phyloP scores from a whole-genome alignment of 1,139 yeast species.

The Dujonia santamariae region DNA sequence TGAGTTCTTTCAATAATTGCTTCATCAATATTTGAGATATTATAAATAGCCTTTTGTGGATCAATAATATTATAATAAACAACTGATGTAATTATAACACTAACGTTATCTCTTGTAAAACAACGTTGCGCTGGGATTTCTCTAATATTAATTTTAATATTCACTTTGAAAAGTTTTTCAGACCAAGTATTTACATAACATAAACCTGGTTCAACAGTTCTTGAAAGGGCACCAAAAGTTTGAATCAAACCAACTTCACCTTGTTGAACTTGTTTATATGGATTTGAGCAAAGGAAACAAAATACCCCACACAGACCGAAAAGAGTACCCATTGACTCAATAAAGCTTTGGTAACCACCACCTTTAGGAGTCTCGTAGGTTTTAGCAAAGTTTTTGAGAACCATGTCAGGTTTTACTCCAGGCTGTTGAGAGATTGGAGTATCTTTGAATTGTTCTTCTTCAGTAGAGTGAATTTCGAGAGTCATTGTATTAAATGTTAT shows the following conservation, averaged over 20 bases:
- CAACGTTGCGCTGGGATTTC: slow-evolving; percentile 69
- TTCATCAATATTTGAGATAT: slow-evolving; percentile 51
- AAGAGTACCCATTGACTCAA: slow-evolving; percentile 42
- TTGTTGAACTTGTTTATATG: slow-evolving; percentile 60
- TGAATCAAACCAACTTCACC: slow-evolving; percentile 73
- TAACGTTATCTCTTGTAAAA: slow-evolving; percentile 70
- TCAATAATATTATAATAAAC: slow-evolving; percentile 66
- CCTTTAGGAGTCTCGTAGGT: slow-evolving; percentile 34
- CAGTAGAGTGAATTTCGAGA: slow-evolving; percentile 3
- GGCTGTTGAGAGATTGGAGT: slow-evolving; percentile 20
- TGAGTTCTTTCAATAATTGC: slow-evolving; percentile 74
- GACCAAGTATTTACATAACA: slow-evolving; percentile 63
- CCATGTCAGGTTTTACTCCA: slow-evolving; percentile 28
- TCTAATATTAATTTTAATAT: slow-evolving; percentile 57
- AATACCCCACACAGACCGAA: slow-evolving; percentile 62
- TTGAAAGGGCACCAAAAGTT: slow-evolving; percentile 64
- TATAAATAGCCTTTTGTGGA: slow-evolving; percentile 66
- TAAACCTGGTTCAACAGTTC: slow-evolving; percentile 71
- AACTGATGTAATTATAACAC: slow-evolving; percentile 60
- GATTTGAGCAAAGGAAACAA: slow-evolving; percentile 59
- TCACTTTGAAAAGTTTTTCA: slow-evolving; percentile 52
- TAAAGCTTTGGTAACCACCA: slow-evolving; percentile 37
- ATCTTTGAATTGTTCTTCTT: slow-evolving; percentile 12
- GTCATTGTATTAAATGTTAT: slow-evolving; percentile 3
- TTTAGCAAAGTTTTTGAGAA: slow-evolving; percentile 32